Conservation (phyloP, 495 filamentous ascomycete genomes). For the Penicillium goetzii region DNA sequence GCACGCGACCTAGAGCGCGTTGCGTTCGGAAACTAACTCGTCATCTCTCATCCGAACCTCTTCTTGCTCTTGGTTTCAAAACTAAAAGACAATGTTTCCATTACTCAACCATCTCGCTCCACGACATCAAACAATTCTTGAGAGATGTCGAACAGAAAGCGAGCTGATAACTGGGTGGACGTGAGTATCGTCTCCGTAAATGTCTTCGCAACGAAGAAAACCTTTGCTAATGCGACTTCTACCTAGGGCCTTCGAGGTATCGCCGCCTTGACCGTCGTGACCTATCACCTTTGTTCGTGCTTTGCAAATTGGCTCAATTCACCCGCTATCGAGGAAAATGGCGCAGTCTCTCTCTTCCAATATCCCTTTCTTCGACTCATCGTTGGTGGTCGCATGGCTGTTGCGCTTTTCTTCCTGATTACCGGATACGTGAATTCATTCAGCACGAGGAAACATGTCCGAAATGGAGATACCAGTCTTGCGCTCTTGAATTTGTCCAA, state of each 20-base stretch:
- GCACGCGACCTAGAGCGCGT: background rate
- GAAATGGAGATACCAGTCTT: constrained; percentile 10
- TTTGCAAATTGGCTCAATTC: constrained; percentile 27
- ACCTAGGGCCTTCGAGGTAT: constrained; percentile 23
- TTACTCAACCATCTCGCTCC: background rate
- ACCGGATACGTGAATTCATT: constrained; percentile 25
- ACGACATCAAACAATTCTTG: background rate
- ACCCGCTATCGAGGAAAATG: constrained; percentile 15
- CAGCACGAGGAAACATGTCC: constrained; percentile 14
- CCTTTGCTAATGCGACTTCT: background rate
- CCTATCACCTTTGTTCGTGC: constrained; percentile 22
- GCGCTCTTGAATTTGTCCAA: constrained; percentile 14
- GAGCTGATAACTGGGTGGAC: constrained; percentile 25
- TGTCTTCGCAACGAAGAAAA: too few relatives aligned
- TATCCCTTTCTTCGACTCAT: constrained; percentile 23
- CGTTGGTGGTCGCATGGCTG: constrained; percentile 13
- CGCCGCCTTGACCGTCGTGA: constrained; percentile 18
- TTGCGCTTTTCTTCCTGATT: constrained; percentile 22
- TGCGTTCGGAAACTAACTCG: background rate
- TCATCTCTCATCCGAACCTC: background rate
- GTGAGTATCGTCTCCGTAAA: constrained; percentile 8
- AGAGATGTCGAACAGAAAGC: constrained; percentile 5
- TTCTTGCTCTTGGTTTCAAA: background rate
- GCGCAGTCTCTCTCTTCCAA: constrained; percentile 13
- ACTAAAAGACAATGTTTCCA: background rate